Conservation (phyloP, 192 early-diverging fungal species). For the Glomus cerebriforme region DNA sequence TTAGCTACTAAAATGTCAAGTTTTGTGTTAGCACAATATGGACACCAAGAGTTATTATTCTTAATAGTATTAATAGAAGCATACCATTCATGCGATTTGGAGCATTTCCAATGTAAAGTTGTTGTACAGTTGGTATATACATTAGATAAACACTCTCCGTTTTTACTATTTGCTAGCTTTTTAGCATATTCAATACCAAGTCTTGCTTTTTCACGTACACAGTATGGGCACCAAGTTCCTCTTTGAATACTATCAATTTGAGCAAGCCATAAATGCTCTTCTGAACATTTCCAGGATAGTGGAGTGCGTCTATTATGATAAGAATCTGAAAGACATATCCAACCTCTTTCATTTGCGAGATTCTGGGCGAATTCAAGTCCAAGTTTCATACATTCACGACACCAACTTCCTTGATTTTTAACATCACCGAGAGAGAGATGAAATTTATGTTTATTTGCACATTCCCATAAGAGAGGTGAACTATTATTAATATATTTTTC, state of each 20-base stretch:
- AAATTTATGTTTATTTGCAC: constrained; percentile 22
- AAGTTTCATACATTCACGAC: constrained; percentile 1
- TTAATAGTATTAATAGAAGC: too few relatives aligned
- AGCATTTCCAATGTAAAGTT: not conserved
- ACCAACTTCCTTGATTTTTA: constrained; percentile 3
- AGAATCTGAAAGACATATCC: not conserved
- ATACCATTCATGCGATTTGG: too few relatives aligned
- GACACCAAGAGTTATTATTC: too few relatives aligned
- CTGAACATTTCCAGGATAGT: constrained; percentile 16
- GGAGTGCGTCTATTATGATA: constrained; percentile 19
- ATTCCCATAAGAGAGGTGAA: too few relatives aligned
- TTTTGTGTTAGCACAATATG: not conserved
- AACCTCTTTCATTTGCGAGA: constrained; percentile 4
- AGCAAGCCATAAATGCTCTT: not conserved
- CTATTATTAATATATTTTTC: too few relatives aligned
- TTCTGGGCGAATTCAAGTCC: not conserved
- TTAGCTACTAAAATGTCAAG: not conserved
- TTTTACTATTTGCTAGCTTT: constrained; percentile 13
- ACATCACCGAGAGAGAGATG: not conserved
- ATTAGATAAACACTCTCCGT: constrained; percentile 8
- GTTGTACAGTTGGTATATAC: constrained; percentile 2
- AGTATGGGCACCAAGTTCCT: constrained; percentile 15
- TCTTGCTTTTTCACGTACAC: not conserved
- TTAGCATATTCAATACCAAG: constrained; percentile 13
- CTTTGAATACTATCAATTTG: too few relatives aligned